Conservation (phyloP, 495 filamentous ascomycete species). For the Aspergillus nidulans region DNA sequence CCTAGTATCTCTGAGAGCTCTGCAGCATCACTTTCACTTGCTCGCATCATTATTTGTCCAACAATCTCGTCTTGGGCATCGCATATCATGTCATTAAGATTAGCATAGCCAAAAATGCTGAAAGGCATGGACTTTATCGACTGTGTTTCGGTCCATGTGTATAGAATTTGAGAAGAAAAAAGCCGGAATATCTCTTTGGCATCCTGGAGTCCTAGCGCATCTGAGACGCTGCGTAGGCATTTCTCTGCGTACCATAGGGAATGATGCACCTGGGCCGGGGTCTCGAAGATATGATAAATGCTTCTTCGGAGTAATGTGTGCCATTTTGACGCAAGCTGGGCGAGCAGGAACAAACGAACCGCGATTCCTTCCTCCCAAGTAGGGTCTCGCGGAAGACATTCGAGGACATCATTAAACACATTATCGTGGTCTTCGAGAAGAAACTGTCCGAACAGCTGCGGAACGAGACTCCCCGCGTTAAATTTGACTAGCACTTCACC, state of each 20-base stretch:
- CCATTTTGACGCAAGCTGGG: constrained; percentile 72
- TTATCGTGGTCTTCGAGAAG: constrained; percentile 73
- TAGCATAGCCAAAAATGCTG: constrained; percentile 71
- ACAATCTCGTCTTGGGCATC: constrained; percentile 76
- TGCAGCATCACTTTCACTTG: constrained; percentile 56
- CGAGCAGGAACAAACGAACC: constrained; percentile 70
- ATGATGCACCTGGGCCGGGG: constrained; percentile 60
- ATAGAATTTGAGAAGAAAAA: constrained; percentile 88
- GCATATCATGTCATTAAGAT: constrained; percentile 61
- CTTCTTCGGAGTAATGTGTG: constrained; percentile 74
- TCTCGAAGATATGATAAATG: constrained; percentile 91
- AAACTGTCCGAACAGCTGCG: constrained; percentile 75
- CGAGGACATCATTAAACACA: constrained; percentile 73
- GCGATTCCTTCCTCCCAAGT: constrained; percentile 80
- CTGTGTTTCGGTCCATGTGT: constrained; percentile 76
- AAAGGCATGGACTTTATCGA: constrained; percentile 68
- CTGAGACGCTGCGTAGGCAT: constrained; percentile 63
- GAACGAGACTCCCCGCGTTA: constrained; percentile 60
- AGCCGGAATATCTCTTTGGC: constrained; percentile 73
- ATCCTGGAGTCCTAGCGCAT: constrained; percentile 55
- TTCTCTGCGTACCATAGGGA: constrained; percentile 64
- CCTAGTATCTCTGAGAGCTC: constrained; percentile 56
- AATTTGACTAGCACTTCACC: constrained; percentile 72
- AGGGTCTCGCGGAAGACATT: constrained; percentile 64
- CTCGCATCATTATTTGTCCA: constrained; percentile 81